Percentiles rank a stretch among this genome's conserved stretches.
These are phyloP conservation scores for Sporisorium graminicola DNA, from an alignment of 1,284 basidiomycete genomes.

Conservation along the genomic window DNA sequence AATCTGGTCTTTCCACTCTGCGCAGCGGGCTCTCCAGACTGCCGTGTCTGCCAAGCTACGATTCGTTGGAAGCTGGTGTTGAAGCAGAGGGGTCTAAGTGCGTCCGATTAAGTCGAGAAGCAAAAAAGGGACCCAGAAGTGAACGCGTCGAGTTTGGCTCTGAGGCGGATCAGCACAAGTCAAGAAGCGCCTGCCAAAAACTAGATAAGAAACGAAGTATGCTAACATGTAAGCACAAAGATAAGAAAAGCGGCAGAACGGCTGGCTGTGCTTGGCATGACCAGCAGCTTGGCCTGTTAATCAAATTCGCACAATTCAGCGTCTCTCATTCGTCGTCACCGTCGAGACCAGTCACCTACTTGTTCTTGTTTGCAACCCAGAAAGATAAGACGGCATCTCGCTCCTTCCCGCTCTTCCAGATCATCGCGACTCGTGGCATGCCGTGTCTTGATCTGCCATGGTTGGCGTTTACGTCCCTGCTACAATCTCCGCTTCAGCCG, in stretches of 20 bases:
- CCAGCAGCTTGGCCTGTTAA: neutral
- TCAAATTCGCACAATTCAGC: conserved; percentile 16
- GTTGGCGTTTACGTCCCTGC: no score
- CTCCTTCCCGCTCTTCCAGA: neutral
- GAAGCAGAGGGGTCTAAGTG: neutral
- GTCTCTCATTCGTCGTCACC: conserved; percentile 13
- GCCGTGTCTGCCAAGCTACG: neutral
- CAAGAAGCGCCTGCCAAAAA: conserved; percentile 22
- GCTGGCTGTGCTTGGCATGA: neutral
- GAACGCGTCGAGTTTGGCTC: neutral
- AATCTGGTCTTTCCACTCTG: no score
- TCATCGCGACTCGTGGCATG: neutral
- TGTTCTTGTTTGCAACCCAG: neutral
- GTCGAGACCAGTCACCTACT: no score
- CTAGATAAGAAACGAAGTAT: conserved; percentile 7
- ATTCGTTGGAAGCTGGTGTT: neutral
- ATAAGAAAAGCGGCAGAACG: conserved; percentile 17
- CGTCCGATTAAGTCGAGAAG: neutral
- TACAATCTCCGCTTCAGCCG: conserved; percentile 29
- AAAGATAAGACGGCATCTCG: conserved; percentile 13
- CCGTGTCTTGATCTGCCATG: neutral
- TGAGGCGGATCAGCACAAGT: conserved; percentile 17
- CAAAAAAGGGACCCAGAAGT: conserved; percentile 8
- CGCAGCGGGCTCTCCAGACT: neutral
- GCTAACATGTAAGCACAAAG: conserved; percentile 9